phyloP scores from a whole-genome alignment of 805 yeast genomes.

The Kodamaea nitidulidarum region DNA sequence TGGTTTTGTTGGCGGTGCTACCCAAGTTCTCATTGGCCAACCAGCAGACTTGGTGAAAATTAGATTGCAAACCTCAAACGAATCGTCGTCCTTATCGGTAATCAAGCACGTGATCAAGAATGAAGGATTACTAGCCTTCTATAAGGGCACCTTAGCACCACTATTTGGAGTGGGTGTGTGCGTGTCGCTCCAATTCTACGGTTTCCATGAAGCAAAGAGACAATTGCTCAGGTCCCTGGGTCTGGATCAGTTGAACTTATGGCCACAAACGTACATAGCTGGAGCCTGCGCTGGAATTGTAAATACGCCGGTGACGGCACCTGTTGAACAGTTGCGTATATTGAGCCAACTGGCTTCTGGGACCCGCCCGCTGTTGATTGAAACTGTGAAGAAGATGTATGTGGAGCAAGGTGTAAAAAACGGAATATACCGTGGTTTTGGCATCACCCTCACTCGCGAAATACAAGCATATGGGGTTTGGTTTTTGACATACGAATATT shows the following conservation, averaged over 20 bases:
- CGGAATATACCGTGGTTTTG: constrained; percentile 54
- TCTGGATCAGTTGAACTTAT: constrained; percentile 36
- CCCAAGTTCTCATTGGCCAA: constrained; percentile 45
- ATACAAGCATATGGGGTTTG: constrained; percentile 74
- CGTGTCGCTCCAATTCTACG: constrained; percentile 66
- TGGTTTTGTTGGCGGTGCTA: constrained; percentile 45
- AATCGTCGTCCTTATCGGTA: constrained; percentile 28
- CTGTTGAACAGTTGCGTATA: constrained; percentile 65
- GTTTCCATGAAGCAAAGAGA: constrained; percentile 66
- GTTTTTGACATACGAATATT: constrained; percentile 61
- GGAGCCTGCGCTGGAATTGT: constrained; percentile 67
- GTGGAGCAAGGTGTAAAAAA: constrained; percentile 36
- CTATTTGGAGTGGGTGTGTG: constrained; percentile 54
- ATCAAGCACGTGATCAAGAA: constrained; percentile 35
- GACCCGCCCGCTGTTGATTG: constrained; percentile 17
- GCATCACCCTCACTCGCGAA: constrained; percentile 54
- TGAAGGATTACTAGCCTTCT: constrained; percentile 42
- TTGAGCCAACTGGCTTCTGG: constrained; percentile 50
- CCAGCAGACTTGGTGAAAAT: constrained; percentile 45
- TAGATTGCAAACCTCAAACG: constrained; percentile 36
- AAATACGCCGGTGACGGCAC: constrained; percentile 59
- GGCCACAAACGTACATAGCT: constrained; percentile 56
- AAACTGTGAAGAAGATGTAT: constrained; percentile 42
- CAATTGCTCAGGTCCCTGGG: constrained; percentile 39
- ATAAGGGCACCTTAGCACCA: constrained; percentile 44